phyloP scores from a whole-genome alignment of 139 green algal species.

The Volvox reticuliferus region DNA sequence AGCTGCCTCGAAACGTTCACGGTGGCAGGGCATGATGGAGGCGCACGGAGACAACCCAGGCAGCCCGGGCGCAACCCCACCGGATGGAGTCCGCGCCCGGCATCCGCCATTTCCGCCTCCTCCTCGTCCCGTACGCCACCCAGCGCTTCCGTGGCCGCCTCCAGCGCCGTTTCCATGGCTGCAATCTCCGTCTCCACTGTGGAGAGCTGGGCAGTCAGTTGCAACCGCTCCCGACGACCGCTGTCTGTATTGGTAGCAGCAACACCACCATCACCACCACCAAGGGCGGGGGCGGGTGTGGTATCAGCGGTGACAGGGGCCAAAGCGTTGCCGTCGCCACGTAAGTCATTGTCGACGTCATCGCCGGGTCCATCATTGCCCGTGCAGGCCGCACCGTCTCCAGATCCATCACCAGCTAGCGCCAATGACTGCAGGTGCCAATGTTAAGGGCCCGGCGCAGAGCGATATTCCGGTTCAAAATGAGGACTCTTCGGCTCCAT shows the following conservation, averaged over 20 bases:
- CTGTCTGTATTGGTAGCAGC: neutral
- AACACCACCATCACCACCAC: neutral
- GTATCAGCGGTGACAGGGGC: too few species aligned
- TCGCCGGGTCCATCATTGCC: neutral
- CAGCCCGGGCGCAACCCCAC: too few species aligned
- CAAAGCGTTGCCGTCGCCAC: neutral
- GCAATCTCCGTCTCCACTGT: slow-evolving; percentile 10
- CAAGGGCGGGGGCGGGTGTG: too few species aligned
- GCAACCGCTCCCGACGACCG: neutral
- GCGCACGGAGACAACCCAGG: too few species aligned
- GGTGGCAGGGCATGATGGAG: too few species aligned
- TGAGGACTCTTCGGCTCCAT: too few species aligned
- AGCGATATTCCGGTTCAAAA: too few species aligned
- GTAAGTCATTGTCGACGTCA: neutral
- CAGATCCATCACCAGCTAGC: neutral
- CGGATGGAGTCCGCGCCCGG: too few species aligned
- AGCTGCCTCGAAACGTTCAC: too few species aligned
- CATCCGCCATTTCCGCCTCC: neutral
- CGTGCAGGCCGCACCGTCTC: neutral
- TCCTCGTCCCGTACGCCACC: neutral
- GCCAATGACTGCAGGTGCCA: neutral
- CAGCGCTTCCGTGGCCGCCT: neutral
- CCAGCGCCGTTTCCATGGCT: slow-evolving; percentile 11
- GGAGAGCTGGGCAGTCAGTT: neutral
- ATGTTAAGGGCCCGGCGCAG: too few species aligned